phyloP scores from a whole-genome alignment of 2,329 filamentous ascomycete species.

The Cytospora paraplurivora region DNA sequence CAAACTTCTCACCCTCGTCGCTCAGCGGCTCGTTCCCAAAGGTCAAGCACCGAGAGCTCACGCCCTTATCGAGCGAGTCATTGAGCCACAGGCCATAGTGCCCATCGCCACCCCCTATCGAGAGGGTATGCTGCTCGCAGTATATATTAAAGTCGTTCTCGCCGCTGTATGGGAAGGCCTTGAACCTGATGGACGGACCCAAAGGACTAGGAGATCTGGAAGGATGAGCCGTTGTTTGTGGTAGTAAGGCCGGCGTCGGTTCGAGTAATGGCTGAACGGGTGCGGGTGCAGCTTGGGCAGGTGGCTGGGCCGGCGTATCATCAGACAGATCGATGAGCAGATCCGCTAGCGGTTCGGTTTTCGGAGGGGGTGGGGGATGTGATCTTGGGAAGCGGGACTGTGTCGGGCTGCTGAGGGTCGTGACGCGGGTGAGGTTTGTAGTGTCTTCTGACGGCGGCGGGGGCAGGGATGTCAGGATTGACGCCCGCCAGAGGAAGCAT shows the following conservation, averaged over 20 bases:
- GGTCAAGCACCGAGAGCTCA: constrained; percentile 82
- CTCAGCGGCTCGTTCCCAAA: constrained; percentile 95
- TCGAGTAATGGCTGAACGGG: background rate
- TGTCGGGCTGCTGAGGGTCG: constrained; percentile 40
- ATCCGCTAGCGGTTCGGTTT: constrained; percentile 36
- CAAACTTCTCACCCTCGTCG: constrained; percentile 90
- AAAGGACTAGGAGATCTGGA: constrained; percentile 40
- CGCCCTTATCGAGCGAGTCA: constrained; percentile 78
- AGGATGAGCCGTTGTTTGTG: constrained; percentile 2
- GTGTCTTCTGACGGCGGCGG: constrained; percentile 66
- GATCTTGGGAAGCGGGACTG: constrained; percentile 30
- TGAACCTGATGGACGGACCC: constrained; percentile 84
- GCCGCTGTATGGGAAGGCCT: constrained; percentile 94
- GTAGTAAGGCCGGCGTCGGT: background rate
- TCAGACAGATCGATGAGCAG: constrained; percentile 27
- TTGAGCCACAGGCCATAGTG: constrained; percentile 95
- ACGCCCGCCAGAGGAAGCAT: constrained; percentile 87
- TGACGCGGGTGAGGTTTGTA: constrained; percentile 48
- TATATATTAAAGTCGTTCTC: constrained; percentile 97
- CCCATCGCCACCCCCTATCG: constrained; percentile 84
- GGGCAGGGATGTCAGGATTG: constrained; percentile 66
- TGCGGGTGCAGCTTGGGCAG: background rate
- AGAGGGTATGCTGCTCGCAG: constrained; percentile 83
- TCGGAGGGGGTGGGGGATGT: constrained; percentile 31
- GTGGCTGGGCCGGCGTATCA: constrained; percentile 20